Conservation (phyloP, 129 eudicot genomes). For the Heracleum sosnowskyi region DNA sequence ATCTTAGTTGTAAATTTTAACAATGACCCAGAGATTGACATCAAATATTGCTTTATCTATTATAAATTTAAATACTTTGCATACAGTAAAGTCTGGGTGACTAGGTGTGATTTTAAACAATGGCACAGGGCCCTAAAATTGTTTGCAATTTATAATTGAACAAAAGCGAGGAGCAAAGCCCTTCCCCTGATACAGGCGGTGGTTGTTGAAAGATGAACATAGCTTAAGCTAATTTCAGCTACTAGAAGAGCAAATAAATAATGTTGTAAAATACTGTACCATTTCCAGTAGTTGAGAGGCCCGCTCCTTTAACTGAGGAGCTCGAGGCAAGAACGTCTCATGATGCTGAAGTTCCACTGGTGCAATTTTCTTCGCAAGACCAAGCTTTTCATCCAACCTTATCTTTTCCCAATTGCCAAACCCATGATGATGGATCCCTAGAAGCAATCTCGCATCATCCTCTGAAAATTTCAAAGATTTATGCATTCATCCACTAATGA, state of each 20-base stretch:
- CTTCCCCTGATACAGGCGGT: background rate
- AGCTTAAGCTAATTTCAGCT: background rate
- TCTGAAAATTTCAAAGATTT: constrained; percentile 26
- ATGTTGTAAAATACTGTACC: constrained; percentile 29
- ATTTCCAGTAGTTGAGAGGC: constrained; percentile 93
- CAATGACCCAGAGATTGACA: no score
- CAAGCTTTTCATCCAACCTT: constrained; percentile 80
- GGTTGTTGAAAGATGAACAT: background rate
- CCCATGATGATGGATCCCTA: constrained; percentile 92
- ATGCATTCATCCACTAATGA: background rate
- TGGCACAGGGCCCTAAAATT: no score
- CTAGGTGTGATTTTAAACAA: no score
- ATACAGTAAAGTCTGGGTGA: no score
- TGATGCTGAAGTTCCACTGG: constrained; percentile 98
- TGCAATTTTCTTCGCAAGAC: constrained; percentile 89
- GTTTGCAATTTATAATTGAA: no score
- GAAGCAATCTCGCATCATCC: constrained; percentile 94
- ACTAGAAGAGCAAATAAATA: background rate
- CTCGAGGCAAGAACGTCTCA: constrained; percentile 95
- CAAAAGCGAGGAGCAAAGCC: no score
- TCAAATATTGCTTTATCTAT: no score
- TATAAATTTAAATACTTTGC: no score
- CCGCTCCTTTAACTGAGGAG: constrained; percentile 93
- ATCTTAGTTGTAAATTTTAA: no score
- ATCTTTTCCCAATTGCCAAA: constrained; percentile 98